Percentiles rank a stretch among this genome's conserved stretches.
phyloP scores from a whole-genome alignment of 2,329 filamentous ascomycete genomes.

The Xylaria sp. region DNA sequence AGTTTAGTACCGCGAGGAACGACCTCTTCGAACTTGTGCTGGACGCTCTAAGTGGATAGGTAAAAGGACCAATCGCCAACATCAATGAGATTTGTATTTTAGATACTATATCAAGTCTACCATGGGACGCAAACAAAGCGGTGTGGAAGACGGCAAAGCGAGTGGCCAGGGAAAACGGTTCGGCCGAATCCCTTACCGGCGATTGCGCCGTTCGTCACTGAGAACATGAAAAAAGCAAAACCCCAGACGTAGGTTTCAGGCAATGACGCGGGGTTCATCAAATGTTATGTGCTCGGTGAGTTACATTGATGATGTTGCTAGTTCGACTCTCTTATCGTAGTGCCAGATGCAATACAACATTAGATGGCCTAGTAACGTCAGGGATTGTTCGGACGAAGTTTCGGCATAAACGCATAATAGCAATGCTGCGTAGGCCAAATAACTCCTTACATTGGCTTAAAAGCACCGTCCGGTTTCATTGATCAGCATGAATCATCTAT shows the following conservation, averaged over 20 bases:
- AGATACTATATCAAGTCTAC: background rate
- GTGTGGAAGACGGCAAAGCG: background rate
- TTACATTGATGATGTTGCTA: background rate
- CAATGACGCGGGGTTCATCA: background rate
- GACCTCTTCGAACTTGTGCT: background rate
- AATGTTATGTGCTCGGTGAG: background rate
- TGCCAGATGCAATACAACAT: background rate
- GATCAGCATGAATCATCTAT: background rate
- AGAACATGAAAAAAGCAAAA: conserved; percentile 3
- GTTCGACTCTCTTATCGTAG: background rate
- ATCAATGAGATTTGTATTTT: background rate
- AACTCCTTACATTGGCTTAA: background rate
- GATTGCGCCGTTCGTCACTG: background rate
- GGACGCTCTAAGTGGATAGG: background rate
- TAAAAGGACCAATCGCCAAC: too few species aligned
- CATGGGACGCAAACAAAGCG: background rate
- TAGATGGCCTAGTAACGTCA: conserved; percentile 1
- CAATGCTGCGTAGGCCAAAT: background rate
- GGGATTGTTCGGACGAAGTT: background rate
- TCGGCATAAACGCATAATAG: background rate
- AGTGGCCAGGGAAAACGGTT: background rate
- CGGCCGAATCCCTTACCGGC: background rate
- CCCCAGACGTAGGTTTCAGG: background rate
- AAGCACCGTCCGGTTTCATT: background rate
- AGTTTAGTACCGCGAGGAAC: background rate